Evolutionary conservation across 441 rosid species (phyloP).

Genomic region (Rhodomyrtus psidioides): DNA sequence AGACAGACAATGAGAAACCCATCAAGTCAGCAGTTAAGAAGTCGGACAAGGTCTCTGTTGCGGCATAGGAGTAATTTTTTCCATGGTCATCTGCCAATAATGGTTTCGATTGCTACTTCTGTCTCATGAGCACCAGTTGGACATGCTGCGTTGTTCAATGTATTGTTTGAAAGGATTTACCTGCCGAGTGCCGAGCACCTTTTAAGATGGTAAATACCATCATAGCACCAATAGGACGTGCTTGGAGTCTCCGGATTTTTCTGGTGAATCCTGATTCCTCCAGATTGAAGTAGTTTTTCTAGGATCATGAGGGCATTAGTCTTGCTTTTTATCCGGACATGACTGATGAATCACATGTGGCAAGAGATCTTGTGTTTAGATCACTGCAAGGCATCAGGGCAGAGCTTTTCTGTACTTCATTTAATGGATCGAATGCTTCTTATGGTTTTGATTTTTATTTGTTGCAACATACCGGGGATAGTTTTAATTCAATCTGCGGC

Average conservation of each 20-base stretch:
- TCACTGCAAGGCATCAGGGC: not conserved
- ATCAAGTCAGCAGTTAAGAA: constrained; percentile 25
- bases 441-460: not conserved
- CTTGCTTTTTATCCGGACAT: not conserved
- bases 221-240: not conserved
- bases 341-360: not conserved
- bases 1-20: constrained; percentile 27
- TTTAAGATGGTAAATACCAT: not conserved
- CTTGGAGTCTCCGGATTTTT: not conserved
- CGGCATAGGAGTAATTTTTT: constrained; percentile 28
- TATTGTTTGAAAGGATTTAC: not conserved
- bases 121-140: not conserved
- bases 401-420: not conserved
- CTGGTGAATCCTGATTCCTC: not conserved
- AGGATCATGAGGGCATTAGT: not conserved
- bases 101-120: not conserved
- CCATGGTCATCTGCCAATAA: constrained; percentile 7
- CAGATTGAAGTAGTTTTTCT: not conserved
- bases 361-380: not conserved
- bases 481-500: not conserved
- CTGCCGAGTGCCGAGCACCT: not conserved
- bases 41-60: constrained; percentile 38
- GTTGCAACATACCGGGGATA: not conserved
- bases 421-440: not conserved
- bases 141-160: not conserved